Evolutionary conservation across 1,284 basidiomycete species (phyloP), one percentile per base, ranked within the genome.

Genomic region (Leccinum fallax): DNA sequence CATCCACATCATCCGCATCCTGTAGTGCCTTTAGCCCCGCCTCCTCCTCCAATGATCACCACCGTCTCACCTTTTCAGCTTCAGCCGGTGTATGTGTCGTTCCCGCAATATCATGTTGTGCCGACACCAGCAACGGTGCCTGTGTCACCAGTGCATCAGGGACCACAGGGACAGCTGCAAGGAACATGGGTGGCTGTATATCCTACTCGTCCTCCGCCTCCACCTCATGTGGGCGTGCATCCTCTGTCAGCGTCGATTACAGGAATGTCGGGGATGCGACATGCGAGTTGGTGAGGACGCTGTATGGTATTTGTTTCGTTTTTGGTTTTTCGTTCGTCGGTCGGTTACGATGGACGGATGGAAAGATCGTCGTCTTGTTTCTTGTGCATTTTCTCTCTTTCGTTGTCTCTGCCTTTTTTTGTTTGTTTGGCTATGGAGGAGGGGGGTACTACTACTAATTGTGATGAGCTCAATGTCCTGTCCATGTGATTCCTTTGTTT

Each of bases 141-240:
- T 24, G 24, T 24, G 24, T 3, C 24, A 21, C 21, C 21, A 21
- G 21, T 21, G 21, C 21, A 21, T 21, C 24, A 3, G 24, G 24
- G 24, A 24, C 24, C 2, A 24, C 24, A 24, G 24, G 24, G 24
- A 24, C 24, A 24, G 24, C 3, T 24, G 2, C 24, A 24, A 3
- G 70, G 69, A 7, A 21, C 63, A n/a, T 71, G 69, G 69, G n/a
- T 71, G 10, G 61, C 69, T 6, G 53, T 71, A 7, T 72, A 72
- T 53, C 68, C 68, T 2, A 58, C 53, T 11, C 68, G 24, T 16
- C 68, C 66, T 46, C 57, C 9, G 15, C 36, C 2, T 16, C 36
- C 36, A 1, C 40, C 64, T 13, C 65, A 59, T 19, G 21, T 66
- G 5, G 62, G 66, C n/a, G 43, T 65, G 24, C 71, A 73, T 54